These are phyloP conservation scores for Steccherinum ochraceum DNA, from an alignment of 768 basidiomycete species.

Conservation along the genomic window DNA sequence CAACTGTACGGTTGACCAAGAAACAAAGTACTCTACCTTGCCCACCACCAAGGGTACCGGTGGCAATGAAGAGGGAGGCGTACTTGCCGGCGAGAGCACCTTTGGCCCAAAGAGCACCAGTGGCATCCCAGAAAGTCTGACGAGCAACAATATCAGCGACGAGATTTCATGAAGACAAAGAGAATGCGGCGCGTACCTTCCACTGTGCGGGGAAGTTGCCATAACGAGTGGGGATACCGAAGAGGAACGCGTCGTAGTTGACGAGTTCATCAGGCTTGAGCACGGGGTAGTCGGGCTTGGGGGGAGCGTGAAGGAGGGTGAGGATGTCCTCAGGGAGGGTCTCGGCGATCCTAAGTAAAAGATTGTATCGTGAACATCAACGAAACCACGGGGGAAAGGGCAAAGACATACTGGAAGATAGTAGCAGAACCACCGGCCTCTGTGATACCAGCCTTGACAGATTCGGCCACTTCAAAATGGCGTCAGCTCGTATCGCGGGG, in stretches of 20 bases:
- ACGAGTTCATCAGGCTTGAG: slow-evolving; percentile 48
- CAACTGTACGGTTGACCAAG: not conserved
- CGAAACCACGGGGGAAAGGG: not conserved
- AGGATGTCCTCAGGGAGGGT: slow-evolving; percentile 70
- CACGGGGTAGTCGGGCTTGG: slow-evolving; percentile 69
- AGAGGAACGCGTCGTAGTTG: slow-evolving; percentile 64
- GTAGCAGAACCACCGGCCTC: slow-evolving; percentile 35
- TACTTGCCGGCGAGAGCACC: slow-evolving; percentile 70
- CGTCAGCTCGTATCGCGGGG: no score
- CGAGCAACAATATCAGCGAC: not conserved
- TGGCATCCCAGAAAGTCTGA: slow-evolving; percentile 71
- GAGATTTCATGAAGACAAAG: not conserved
- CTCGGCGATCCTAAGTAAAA: slow-evolving; percentile 74
- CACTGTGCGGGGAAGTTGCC: slow-evolving; percentile 77
- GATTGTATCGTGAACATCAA: not conserved
- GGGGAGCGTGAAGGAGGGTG: slow-evolving; percentile 59
- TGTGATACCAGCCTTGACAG: slow-evolving; percentile 36
- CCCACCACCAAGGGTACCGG: slow-evolving; percentile 73
- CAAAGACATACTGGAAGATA: slow-evolving; percentile 38
- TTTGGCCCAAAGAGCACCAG: slow-evolving; percentile 56
- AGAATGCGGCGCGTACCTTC: slow-evolving; percentile 41
- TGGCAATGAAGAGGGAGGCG: slow-evolving; percentile 68
- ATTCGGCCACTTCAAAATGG: slow-evolving; percentile 49
- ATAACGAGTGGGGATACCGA: slow-evolving; percentile 77
- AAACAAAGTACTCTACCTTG: slow-evolving; percentile 37